Evolutionary conservation across 129 eudicot species (phyloP), one percentile per base, ranked within the genome.

Genomic region (Calendula officinalis): DNA sequence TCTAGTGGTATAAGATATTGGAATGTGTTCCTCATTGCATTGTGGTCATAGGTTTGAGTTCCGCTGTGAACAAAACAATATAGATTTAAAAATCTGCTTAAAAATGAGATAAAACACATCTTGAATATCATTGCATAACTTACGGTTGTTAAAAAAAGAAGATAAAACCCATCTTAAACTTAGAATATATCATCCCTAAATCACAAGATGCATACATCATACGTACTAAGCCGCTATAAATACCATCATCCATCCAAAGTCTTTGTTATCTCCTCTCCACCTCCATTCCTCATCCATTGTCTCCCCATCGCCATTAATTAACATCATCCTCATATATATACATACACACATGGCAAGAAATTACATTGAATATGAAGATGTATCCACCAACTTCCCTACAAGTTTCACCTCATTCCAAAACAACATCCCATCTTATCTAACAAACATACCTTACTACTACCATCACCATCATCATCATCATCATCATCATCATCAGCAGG

Each of bases 201-300:
- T 64, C 82, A 77, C 72, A 49, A 67, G 61, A 81, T 37, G 59
- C 82, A 69, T 68, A 48, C 78, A 78, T 78, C 75, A 76, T 64
- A 56, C 59, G n/a, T n/a, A n/a, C n/a, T n/a, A n/a, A n/a, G n/a
- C 65, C 69, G 65, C 41, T 44, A 63, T 60, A 22, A 22, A 63
- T 61, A 71, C 70, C 65, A 49, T 60, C 56, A 75, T 44, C 43
- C 75, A 71, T 37, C 65, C 46, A 38, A 69, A 62, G 63, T 40
- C 51, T 66, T 12, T 14, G 14, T 22, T 22, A 22, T 22, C 30
- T 22, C 30, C 71, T 38, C 37, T 59, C 53, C 63, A 81, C 80
- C 71, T 59, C 35, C 68, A 73, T 60, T 70, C 50, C 66, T 76
- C 83, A 68, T 74, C 60, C 81, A 78, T 62, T 60, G 17, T 72